Evolutionary conservation across 108 stramenopile genomes (phyloP).

Genomic region (Nannochloropsis gaditana): DNA sequence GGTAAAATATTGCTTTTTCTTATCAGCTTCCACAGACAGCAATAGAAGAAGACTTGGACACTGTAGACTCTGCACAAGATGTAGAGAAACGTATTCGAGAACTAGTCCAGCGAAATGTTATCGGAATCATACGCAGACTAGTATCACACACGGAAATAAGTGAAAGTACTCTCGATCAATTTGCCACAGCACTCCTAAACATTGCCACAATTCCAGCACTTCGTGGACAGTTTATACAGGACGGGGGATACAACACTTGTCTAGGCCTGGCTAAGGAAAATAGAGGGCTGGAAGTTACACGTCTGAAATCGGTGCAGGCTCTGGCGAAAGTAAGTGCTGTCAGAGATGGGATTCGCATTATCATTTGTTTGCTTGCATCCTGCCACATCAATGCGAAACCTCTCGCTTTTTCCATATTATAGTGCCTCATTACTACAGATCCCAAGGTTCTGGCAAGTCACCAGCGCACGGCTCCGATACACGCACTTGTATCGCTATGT

Average conservation of each 20-base stretch:
- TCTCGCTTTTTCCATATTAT: not conserved
- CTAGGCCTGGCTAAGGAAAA: not conserved
- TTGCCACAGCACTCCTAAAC: not conserved
- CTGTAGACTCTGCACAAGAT: not conserved
- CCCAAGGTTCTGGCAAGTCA: not conserved
- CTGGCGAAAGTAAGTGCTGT: not conserved
- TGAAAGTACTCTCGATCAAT: not conserved
- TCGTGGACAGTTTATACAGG: not conserved
- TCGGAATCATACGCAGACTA: not conserved
- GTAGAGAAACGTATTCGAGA: not conserved
- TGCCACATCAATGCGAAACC: no score
- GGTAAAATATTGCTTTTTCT: no score
- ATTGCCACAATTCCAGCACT: not conserved
- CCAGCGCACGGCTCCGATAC: not conserved
- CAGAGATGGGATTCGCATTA: not conserved
- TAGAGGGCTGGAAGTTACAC: not conserved
- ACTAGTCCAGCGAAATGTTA: not conserved
- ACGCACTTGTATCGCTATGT: not conserved
- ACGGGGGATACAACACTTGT: constrained; percentile 17
- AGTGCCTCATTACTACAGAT: not conserved
- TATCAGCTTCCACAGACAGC: not conserved
- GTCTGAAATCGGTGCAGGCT: not conserved
- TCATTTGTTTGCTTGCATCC: no score
- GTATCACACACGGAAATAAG: not conserved
- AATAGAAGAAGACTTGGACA: not conserved